Evolutionary conservation across 352 stramenopile species (phyloP), one percentile per base, ranked within the genome.

Genomic region (Globisporangium iwayamae): DNA sequence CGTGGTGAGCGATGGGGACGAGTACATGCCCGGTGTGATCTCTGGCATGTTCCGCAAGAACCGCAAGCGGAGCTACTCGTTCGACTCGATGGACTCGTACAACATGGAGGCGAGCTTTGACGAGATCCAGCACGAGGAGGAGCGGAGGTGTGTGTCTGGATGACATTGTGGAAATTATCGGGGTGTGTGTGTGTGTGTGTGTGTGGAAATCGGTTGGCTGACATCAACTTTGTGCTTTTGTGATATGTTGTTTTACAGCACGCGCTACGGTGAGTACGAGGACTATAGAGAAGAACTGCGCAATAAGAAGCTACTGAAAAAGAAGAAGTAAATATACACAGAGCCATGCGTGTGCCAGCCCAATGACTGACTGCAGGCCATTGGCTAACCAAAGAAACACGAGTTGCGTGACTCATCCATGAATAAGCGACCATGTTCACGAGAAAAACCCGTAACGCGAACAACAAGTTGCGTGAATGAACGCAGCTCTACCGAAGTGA

Each of bases 111-210:
- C 87, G 8, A 86, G 78, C 3, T 94, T 84, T 57, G 81, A 85
- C 22, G 85, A 96, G 66, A 96, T 96, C 56, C 85, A 93, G 70
- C 81, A 90, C 62, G 87, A 96, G 64, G 87, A 96, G 65, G 83
- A 89, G 69, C 83, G 85, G 56, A 95, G 84, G 78, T 91, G 69
- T 28, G 69, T 64, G 7, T 3, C 13, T 22, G 9, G 25, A 14
- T 41, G 25, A 9, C 11, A 10, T 51, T 54, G 39, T 47, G 20
- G n/a, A 5, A 14, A 13, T 46, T 25, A 22, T 41, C 1, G 25
- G 41, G 22, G 3, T 6, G 11, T 51, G n/a, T n/a, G n/a, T n/a
- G n/a, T n/a, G n/a, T n/a, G n/a, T n/a, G n/a, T n/a, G n/a, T n/a
- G n/a, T 45, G 41, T 48, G 20, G n/a, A 14, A 14, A 14, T 46